Percentiles rank a stretch among this genome's conserved stretches.
phyloP scores from a whole-genome alignment of 805 yeast genomes.

The Metahyphopichia silvanorum region DNA sequence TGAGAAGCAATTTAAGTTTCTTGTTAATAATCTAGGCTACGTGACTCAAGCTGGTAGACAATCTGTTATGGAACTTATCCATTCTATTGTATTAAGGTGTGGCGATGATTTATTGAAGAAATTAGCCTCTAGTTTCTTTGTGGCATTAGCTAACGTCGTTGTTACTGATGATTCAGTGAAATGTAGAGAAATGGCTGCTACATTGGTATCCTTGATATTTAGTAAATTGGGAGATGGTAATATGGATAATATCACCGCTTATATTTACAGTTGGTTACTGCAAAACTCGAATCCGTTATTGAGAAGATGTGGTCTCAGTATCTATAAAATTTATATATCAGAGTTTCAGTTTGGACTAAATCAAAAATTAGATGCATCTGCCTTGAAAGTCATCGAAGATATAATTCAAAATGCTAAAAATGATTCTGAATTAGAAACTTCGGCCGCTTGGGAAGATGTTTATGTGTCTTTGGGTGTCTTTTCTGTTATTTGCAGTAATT shows the following conservation, averaged over 20 bases:
- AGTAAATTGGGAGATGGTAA: constrained; percentile 39
- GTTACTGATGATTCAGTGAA: constrained; percentile 73
- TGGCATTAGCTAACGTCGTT: constrained; percentile 73
- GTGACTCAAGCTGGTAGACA: constrained; percentile 84
- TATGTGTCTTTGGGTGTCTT: constrained; percentile 62
- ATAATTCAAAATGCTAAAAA: constrained; percentile 29
- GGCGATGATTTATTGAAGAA: constrained; percentile 55
- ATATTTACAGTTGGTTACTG: constrained; percentile 58
- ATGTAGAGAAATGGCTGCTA: constrained; percentile 81
- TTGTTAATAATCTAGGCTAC: constrained; percentile 78
- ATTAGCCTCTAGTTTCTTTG: constrained; percentile 73
- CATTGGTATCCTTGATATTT: constrained; percentile 55
- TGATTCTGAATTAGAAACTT: constrained; percentile 32
- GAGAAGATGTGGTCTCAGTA: constrained; percentile 69
- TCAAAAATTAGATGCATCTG: constrained; percentile 38
- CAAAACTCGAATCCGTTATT: constrained; percentile 51
- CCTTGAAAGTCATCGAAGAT: constrained; percentile 16
- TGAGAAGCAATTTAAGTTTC: constrained; percentile 76
- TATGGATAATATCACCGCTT: constrained; percentile 38
- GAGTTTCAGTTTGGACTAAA: constrained; percentile 43
- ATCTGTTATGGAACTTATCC: constrained; percentile 85
- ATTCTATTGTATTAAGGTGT: constrained; percentile 64
- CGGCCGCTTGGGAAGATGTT: constrained; percentile 71
- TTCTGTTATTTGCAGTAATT: constrained; percentile 36
- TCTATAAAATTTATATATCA: constrained; percentile 59